Evolutionary conservation across 2,329 filamentous ascomycete genomes (phyloP).

Genomic region (Trichoderma endophyticum): DNA sequence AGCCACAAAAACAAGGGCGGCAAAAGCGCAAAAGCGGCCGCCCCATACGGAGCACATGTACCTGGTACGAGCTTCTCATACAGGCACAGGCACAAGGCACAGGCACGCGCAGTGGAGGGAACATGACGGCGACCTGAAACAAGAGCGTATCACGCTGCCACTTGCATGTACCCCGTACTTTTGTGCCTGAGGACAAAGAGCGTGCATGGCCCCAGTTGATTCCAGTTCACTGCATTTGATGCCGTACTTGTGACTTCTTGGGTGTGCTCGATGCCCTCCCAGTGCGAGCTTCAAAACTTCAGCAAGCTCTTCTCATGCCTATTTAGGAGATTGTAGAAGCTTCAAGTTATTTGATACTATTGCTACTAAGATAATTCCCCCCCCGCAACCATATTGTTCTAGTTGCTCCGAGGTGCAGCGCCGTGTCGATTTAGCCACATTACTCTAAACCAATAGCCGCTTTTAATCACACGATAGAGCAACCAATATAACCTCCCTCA

Average conservation of each 20-base stretch:
- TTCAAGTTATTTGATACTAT: too few relatives aligned
- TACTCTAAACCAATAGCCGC: not conserved
- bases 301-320: not conserved
- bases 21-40: not conserved
- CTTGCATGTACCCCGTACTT: not conserved
- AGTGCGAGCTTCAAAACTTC: not conserved
- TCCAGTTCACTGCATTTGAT: not conserved
- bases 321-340: too few relatives aligned
- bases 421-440: not conserved
- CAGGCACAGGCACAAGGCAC: not conserved
- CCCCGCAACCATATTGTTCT: not conserved
- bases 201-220: not conserved
- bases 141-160: constrained; percentile 1
- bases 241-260: not conserved
- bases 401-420: not conserved
- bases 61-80: not conserved
- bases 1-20: not conserved
- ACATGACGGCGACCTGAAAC: constrained; percentile 5
- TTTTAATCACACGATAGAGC: not conserved
- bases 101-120: not conserved
- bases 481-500: not conserved
- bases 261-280: not conserved
- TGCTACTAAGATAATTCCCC: too few relatives aligned
- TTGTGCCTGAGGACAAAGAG: not conserved
- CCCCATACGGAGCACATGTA: not conserved